Percentiles rank a stretch among this genome's conserved stretches.
Evolutionary conservation across 176 grass and related monocot species (phyloP).

Genomic region (Melocanna baccifera): DNA sequence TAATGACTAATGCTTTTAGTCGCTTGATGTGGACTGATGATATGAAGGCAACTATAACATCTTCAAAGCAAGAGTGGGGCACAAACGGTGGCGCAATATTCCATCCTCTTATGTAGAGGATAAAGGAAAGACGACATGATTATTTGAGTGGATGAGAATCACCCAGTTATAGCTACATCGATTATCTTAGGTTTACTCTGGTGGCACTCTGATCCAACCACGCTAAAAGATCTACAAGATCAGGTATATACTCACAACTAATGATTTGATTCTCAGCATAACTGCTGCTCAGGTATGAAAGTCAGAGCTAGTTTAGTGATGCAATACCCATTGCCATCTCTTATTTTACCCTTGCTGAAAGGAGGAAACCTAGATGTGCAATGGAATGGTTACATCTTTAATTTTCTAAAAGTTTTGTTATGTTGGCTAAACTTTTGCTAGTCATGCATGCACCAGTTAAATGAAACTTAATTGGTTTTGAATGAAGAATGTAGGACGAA

Average conservation of each 20-base stretch:
- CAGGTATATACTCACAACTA: slow-evolving; percentile 58
- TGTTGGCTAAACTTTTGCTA: not conserved
- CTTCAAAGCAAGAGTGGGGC: slow-evolving; percentile 78
- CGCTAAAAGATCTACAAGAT: slow-evolving; percentile 69
- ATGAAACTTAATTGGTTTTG: not conserved
- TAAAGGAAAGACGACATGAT: slow-evolving; percentile 90
- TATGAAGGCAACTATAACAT: slow-evolving; percentile 57
- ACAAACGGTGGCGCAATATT: slow-evolving; percentile 76
- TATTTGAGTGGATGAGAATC: slow-evolving; percentile 99
- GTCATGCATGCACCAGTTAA: not conserved
- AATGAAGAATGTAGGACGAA: not conserved
- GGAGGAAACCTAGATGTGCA: not conserved
- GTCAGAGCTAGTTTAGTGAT: not conserved
- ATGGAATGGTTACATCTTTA: not conserved
- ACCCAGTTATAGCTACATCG: slow-evolving; percentile 83
- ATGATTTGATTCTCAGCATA: slow-evolving; percentile 62
- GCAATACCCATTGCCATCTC: not conserved
- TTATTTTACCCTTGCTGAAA: slow-evolving; percentile 12
- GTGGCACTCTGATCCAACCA: slow-evolving; percentile 69
- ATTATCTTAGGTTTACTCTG: slow-evolving; percentile 90
- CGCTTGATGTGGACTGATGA: too few relatives aligned
- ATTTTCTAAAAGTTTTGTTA: not conserved
- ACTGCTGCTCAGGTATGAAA: slow-evolving; percentile 84
- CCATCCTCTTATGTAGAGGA: slow-evolving; percentile 85
- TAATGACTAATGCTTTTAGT: too few relatives aligned